Evolutionary conservation across 768 basidiomycete species (phyloP).

Genomic region (Russula earlei): DNA sequence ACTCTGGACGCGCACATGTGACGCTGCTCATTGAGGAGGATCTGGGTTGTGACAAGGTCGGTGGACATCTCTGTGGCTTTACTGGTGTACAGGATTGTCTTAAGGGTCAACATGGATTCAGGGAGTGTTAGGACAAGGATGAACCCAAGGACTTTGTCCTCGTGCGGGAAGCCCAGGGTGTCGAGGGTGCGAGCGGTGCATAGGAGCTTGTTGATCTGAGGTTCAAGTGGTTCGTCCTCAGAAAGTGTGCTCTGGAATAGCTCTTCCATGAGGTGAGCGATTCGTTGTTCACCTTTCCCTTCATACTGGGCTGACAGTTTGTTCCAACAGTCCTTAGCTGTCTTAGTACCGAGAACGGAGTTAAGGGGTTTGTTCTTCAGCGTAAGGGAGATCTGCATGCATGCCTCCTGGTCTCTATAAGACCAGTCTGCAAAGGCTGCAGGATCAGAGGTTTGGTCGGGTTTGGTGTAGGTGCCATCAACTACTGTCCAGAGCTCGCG

Average conservation of each 20-base stretch:
- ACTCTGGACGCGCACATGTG: background rate
- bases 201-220: slow-evolving; percentile 21
- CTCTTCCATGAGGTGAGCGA: slow-evolving; percentile 15
- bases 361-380: background rate
- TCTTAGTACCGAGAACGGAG: background rate
- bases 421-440: no score
- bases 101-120: slow-evolving; percentile 19
- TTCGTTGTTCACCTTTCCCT: slow-evolving; percentile 10
- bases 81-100: slow-evolving; percentile 18
- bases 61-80: background rate
- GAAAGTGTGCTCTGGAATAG: slow-evolving; percentile 21
- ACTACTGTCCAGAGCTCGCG: no score
- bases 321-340: background rate
- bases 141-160: slow-evolving; percentile 21
- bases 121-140: slow-evolving; percentile 23
- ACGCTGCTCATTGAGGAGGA: slow-evolving; percentile 18
- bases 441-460: no score
- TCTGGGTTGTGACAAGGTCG: slow-evolving; percentile 3
- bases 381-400: background rate
- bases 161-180: slow-evolving; percentile 16
- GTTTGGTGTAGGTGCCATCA: no score
- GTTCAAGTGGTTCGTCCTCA: slow-evolving; percentile 17
- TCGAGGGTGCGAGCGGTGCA: slow-evolving; percentile 16
- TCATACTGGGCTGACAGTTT: slow-evolving; percentile 4
- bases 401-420: no score